Evolutionary conservation across 2,329 filamentous ascomycete species (phyloP).

Genomic region (Calcarisporium arbuscula): DNA sequence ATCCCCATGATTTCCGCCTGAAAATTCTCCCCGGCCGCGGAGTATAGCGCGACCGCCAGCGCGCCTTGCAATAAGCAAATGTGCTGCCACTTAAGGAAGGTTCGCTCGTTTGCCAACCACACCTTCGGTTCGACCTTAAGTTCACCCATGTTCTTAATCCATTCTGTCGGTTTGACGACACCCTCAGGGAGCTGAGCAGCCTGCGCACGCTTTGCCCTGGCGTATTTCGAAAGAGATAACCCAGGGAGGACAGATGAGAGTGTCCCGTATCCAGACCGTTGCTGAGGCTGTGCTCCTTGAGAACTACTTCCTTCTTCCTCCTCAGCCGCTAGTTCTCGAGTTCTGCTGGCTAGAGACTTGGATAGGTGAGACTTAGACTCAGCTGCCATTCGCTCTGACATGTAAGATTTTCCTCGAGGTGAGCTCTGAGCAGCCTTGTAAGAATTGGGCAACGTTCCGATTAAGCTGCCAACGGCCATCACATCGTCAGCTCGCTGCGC

Average conservation of each 20-base stretch:
- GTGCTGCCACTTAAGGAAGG: constrained; percentile 98
- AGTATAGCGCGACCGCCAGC: constrained; percentile 78
- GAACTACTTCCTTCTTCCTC: constrained; percentile 26
- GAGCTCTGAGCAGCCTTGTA: constrained; percentile 60
- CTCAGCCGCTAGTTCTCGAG: constrained; percentile 16
- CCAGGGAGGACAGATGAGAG: constrained; percentile 71
- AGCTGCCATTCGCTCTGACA: constrained; percentile 48
- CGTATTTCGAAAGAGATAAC: constrained; percentile 76
- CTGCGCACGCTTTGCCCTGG: constrained; percentile 47
- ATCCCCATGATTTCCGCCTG: constrained; percentile 74
- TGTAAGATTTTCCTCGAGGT: constrained; percentile 60
- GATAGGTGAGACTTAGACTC: constrained; percentile 31
- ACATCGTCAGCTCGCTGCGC: constrained; percentile 80
- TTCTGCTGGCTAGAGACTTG: constrained; percentile 15
- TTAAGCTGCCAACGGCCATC: constrained; percentile 80
- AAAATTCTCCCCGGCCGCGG: constrained; percentile 75
- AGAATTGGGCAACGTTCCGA: constrained; percentile 51
- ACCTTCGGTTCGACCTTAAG: constrained; percentile 95
- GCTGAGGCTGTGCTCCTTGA: constrained; percentile 28
- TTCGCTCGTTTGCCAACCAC: constrained; percentile 97
- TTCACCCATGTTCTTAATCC: constrained; percentile 92
- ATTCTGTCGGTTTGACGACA: constrained; percentile 74
- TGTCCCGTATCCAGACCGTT: constrained; percentile 39
- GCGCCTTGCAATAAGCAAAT: constrained; percentile 82
- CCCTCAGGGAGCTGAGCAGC: constrained; percentile 67